Base-by-base conservation (phyloP, 164 flowering plant genomes). In the Umbellularia californica region DNA sequence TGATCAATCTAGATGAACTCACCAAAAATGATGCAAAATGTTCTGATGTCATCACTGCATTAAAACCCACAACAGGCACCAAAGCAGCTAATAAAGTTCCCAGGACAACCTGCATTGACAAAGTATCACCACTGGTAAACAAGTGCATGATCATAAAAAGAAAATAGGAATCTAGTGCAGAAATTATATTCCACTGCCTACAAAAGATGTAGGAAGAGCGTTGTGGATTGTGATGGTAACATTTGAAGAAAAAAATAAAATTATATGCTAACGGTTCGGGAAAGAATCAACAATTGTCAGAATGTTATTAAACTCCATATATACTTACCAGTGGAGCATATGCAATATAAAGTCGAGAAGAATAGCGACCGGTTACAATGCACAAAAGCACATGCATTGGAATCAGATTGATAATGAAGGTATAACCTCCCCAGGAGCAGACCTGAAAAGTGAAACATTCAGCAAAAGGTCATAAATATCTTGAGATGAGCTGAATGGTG, bases 381-480 rank as follows among this genome's bases (percentile, higher is more conserved):
- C 99, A 96, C 69, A 96, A 80, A 74, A 96, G 97, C 69, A 82
- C 98, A 72, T 96, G 99, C 99, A 96, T 96, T 22, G 99, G 99
- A 80, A 96, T 96, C 68, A 96, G 97, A 73, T 96, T 96, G 70
- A 96, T 94, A 71, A 96, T 94, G 74, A 96, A 96, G 70, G 99
- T 96, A 82, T 96, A 96, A n/a, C 99, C 99, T 84, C 99, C 99
- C 99, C 99, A 96, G 50, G 99, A 96, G 86, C 99, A 93, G 75
- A 96, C 99, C 98, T 96, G 83, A 71, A 82, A 68, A 63, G 74
- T 3, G 47, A 72, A 78, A 73, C 12, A 69, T 47, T 19, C 30
- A 25, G 50, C 47, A 74, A 22, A 11, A 67, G 20, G 15, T 1
- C 52, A 66, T 60, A 25, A 74, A 65, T 27, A 30, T 23, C 51